A percentile compares a stretch with the other conserved stretches of the same genome.
These are phyloP conservation scores for Botrytis galanthina DNA, from an alignment of 2,329 filamentous ascomycete genomes.

Conservation along the genomic window DNA sequence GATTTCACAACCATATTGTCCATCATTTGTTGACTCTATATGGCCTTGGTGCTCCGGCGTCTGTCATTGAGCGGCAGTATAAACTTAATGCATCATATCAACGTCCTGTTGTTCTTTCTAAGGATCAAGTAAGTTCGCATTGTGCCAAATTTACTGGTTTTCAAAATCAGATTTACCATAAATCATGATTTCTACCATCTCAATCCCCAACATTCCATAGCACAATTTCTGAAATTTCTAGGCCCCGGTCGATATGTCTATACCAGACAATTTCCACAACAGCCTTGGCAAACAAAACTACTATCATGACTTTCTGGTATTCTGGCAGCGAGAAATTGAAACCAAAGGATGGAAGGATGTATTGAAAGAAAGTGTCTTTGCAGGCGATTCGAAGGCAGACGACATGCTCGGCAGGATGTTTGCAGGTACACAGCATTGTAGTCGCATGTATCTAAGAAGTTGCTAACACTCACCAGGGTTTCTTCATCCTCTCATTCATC, in stretches of 20 bases:
- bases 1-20: constrained; percentile 81
- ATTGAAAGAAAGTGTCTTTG: constrained; percentile 67
- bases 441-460: too few species aligned
- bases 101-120: constrained; percentile 47
- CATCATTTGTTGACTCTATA: constrained; percentile 77
- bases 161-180: not conserved
- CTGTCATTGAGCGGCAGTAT: constrained; percentile 62
- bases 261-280: constrained; percentile 53
- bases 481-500: constrained; percentile 77
- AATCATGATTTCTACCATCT: not conserved
- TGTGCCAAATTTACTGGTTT: too few species aligned
- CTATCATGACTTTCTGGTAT: constrained; percentile 73
- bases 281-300: constrained; percentile 62
- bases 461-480: constrained; percentile 49
- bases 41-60: constrained; percentile 65
- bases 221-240: constrained; percentile 33
- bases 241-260: constrained; percentile 44
- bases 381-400: constrained; percentile 61
- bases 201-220: constrained; percentile 22
- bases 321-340: constrained; percentile 73
- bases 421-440: constrained; percentile 46
- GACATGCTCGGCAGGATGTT: constrained; percentile 69
- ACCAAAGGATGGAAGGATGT: constrained; percentile 59
- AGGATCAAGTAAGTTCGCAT: constrained; percentile 38
- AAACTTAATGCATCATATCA: constrained; percentile 67